phyloP scores from a whole-genome alignment of 331 rosid species.

The Acacia concinna region DNA sequence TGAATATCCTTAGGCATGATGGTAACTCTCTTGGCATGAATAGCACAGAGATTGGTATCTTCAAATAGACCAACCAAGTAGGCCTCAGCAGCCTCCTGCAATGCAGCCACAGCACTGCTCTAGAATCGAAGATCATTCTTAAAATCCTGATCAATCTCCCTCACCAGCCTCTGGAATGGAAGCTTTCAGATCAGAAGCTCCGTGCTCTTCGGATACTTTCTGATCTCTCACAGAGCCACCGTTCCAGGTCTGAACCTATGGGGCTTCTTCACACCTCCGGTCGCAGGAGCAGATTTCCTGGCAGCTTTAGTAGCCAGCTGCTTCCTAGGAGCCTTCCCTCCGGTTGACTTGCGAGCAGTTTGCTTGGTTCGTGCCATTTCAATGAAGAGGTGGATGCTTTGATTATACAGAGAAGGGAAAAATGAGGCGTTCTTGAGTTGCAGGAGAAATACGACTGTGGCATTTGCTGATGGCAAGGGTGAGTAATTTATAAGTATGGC shows the following conservation, averaged over 20 bases:
- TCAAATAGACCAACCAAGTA: slow-evolving; percentile 64
- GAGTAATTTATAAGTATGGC: not conserved
- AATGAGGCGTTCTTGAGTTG: not conserved
- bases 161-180: slow-evolving; percentile 62
- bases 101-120: slow-evolving; percentile 58
- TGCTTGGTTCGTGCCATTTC: slow-evolving; percentile 71
- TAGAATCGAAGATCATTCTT: slow-evolving; percentile 67
- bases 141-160: slow-evolving; percentile 67
- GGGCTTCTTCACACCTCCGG: slow-evolving; percentile 70
- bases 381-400: not conserved
- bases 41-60: slow-evolving; percentile 67
- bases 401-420: not conserved
- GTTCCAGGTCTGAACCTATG: slow-evolving; percentile 66
- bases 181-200: slow-evolving; percentile 63
- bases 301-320: slow-evolving; percentile 68
- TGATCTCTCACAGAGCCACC: slow-evolving; percentile 58
- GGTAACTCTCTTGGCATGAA: slow-evolving; percentile 52
- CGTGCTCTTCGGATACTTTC: slow-evolving; percentile 70
- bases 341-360: slow-evolving; percentile 61
- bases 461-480: too few relatives aligned
- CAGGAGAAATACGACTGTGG: not conserved
- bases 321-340: slow-evolving; percentile 70
- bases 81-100: slow-evolving; percentile 67
- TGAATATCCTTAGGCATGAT: slow-evolving; percentile 82
- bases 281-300: slow-evolving; percentile 63